Evolutionary conservation across 352 stramenopile genomes (phyloP), one percentile per base, ranked within the genome.

Genomic region (Plasmopara viticola): DNA sequence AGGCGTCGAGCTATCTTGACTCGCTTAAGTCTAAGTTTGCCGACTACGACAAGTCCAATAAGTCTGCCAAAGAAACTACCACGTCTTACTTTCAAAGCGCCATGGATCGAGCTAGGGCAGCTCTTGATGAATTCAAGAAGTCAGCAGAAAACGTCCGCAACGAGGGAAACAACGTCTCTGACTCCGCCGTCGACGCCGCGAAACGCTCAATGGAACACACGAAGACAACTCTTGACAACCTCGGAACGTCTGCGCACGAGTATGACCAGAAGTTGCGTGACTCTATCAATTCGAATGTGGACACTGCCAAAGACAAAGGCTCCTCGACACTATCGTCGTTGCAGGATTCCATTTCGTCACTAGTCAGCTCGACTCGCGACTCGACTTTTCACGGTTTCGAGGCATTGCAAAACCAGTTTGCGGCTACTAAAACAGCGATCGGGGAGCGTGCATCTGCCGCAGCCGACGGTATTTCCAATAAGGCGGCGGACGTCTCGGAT

Each of bases 41-140:
- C 25, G 60, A 71, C 48, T 75, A 76, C 44, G 68, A 82, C 48
- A 62, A 52, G n/a, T 56, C 68, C 15, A 48, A 81, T 65, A 62
- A 67, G 17, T 60, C 62, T 0, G 64, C 64, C 4, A 58, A 55
- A 14, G 66, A 75, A 30, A 66, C 63, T 25, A 46, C 65, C 42
- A 64, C 65, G 35, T 58, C 64, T 18, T 75, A 63, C 48, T 69
- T 79, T 41, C 53, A 74, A 39, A 14, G 51, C 20, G 66, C 62
- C 15, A 71, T 76, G 49, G 70, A 76, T 42, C 33, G 37, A 1
- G 63, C 63, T 28, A 62, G 41, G 8, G 47, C 38, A 6, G 65
- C 48, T 9, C 43, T 70, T 17, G 53, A 58, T 3, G 42, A 64
- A 33, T 54, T 71, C 34, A 71, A 18, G 46, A 58, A 5, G 42